A percentile compares a stretch with the other conserved stretches of the same genome.
phyloP scores from a whole-genome alignment of 1,284 basidiomycete species.

The Mycena sp. region DNA sequence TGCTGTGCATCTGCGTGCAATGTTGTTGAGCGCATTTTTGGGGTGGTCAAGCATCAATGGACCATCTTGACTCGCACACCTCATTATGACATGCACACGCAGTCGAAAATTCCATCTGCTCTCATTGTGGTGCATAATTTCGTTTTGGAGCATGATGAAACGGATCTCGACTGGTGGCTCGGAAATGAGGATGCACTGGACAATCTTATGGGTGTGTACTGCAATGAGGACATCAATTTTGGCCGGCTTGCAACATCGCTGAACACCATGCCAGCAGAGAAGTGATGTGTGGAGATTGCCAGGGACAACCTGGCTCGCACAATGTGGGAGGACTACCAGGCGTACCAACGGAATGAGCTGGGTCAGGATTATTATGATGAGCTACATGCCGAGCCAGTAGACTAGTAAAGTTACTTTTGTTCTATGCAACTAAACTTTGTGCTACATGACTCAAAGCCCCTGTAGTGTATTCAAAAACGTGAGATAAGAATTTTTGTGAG shows the following conservation, averaged over 20 bases:
- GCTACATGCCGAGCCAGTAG: not conserved
- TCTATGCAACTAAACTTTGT: too few species aligned
- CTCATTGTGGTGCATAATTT: slow-evolving; percentile 35
- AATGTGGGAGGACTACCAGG: slow-evolving; percentile 30
- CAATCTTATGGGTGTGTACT: not conserved
- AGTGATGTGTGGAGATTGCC: not conserved
- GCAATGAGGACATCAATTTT: not conserved
- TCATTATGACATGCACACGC: slow-evolving; percentile 37
- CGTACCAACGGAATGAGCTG: not conserved
- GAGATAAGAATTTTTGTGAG: not conserved
- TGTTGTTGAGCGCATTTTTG: too few species aligned
- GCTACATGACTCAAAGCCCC: not conserved
- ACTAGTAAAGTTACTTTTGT: not conserved
- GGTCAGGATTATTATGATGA: not conserved
- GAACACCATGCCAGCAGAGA: not conserved
- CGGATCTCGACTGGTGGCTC: slow-evolving; percentile 6
- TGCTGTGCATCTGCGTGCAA: slow-evolving; percentile 42
- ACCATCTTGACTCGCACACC: slow-evolving; percentile 34
- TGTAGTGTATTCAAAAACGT: not conserved
- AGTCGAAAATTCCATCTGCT: slow-evolving; percentile 41
- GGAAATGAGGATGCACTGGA: slow-evolving; percentile 5
- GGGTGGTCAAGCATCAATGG: slow-evolving; percentile 42
- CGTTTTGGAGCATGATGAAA: slow-evolving; percentile 25
- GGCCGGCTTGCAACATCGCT: not conserved
- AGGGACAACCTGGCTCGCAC: slow-evolving; percentile 22